These are phyloP conservation scores for Phytophthora cajani DNA, from an alignment of 352 stramenopile species.

Conservation along the genomic window DNA sequence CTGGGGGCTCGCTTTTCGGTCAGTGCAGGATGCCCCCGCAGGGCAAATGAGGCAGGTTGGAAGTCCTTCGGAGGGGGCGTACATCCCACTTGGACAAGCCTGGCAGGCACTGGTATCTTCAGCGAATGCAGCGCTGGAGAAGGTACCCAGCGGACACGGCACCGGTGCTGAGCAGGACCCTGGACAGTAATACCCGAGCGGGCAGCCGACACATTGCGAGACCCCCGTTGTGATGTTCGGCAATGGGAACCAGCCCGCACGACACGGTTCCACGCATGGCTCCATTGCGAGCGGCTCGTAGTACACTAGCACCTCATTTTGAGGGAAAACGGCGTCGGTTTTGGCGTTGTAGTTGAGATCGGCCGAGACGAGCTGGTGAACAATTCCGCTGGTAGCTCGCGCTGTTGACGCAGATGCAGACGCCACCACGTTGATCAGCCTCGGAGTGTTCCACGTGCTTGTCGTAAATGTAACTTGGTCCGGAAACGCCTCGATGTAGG, in stretches of 20 bases:
- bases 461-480: conserved; percentile 46
- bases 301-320: conserved; percentile 58
- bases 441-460: conserved; percentile 42
- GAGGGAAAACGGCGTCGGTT: conserved; percentile 40
- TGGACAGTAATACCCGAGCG: conserved; percentile 54
- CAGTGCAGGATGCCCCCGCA: conserved; percentile 40
- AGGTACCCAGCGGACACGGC: conserved; percentile 52
- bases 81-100: conserved; percentile 52
- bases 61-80: conserved; percentile 42
- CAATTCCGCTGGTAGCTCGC: conserved; percentile 31
- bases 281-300: conserved; percentile 57
- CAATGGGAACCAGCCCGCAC: conserved; percentile 58
- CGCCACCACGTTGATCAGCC: conserved; percentile 43
- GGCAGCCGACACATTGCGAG: conserved; percentile 52
- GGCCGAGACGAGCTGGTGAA: conserved; percentile 42
- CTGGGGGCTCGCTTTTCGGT: conserved; percentile 16
- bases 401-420: conserved; percentile 8
- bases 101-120: conserved; percentile 32
- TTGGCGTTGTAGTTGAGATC: conserved; percentile 53
- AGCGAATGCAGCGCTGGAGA: conserved; percentile 44
- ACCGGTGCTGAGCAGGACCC: conserved; percentile 48
- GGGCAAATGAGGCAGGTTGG: conserved; percentile 49
- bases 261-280: conserved; percentile 56
- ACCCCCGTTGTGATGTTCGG: conserved; percentile 41
- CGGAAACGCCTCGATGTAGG: conserved; percentile 39